Conservation (phyloP, 495 filamentous ascomycete genomes). For the Oidiodendron maius region DNA sequence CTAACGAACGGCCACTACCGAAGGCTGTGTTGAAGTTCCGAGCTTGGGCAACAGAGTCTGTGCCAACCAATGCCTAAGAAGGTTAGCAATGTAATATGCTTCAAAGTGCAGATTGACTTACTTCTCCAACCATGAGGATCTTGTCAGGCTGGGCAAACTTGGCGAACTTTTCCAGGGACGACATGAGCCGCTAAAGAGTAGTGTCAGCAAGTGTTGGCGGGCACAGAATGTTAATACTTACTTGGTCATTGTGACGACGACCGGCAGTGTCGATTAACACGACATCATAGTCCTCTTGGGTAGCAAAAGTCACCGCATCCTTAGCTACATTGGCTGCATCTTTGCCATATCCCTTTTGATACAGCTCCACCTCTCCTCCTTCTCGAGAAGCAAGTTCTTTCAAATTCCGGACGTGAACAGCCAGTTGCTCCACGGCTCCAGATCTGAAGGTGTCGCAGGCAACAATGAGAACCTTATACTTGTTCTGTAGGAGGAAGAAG, state of each 20-base stretch:
- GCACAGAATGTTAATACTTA: background rate
- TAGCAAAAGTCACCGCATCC: slow-evolving; percentile 79
- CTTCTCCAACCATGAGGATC: slow-evolving; percentile 97
- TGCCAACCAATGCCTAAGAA: slow-evolving; percentile 72
- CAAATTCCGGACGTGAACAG: slow-evolving; percentile 87
- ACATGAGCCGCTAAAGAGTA: slow-evolving; percentile 71
- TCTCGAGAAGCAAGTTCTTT: slow-evolving; percentile 79
- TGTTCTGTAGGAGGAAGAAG: slow-evolving; percentile 95
- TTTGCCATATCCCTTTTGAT: slow-evolving; percentile 96
- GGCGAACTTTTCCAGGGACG: slow-evolving; percentile 90
- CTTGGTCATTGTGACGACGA: slow-evolving; percentile 81
- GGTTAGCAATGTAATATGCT: background rate
- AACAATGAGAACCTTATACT: slow-evolving; percentile 89
- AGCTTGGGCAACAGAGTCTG: slow-evolving; percentile 90
- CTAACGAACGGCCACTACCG: slow-evolving; percentile 69
- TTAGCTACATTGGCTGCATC: slow-evolving; percentile 93
- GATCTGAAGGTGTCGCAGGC: slow-evolving; percentile 97
- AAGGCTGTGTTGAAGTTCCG: slow-evolving; percentile 93
- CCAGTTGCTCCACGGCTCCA: slow-evolving; percentile 92
- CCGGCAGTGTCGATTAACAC: slow-evolving; percentile 97
- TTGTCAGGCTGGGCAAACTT: slow-evolving; percentile 94
- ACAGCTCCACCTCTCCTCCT: slow-evolving; percentile 79
- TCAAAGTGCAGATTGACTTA: slow-evolving; percentile 23
- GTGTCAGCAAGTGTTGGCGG: background rate
- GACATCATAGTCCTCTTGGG: slow-evolving; percentile 74